Percentiles rank a stretch among this genome's conserved stretches.
Evolutionary conservation across 257 asterid species (phyloP).

Genomic region (Solanum bukasovii): DNA sequence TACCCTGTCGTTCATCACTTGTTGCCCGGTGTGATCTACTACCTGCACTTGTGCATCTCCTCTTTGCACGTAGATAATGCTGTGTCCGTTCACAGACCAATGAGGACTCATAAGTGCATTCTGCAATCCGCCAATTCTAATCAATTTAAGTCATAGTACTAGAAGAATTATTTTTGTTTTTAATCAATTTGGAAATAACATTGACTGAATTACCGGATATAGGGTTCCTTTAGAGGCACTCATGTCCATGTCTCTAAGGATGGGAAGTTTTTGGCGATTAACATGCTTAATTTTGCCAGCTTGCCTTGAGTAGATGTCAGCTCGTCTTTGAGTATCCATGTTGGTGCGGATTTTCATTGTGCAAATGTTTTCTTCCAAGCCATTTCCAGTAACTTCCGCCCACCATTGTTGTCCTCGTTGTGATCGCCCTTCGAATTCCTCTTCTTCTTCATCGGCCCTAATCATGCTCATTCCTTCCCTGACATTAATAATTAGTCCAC

Average conservation of each 20-base stretch:
- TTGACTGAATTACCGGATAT: conserved; percentile 27
- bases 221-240: conserved; percentile 58
- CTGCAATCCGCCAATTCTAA: conserved; percentile 8
- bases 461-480: conserved; percentile 28
- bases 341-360: conserved; percentile 34
- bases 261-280: conserved; percentile 47
- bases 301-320: conserved; percentile 48
- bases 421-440: neutral
- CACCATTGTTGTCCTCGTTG: neutral
- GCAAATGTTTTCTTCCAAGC: conserved; percentile 46
- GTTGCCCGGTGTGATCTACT: conserved; percentile 34
- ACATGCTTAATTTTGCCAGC: conserved; percentile 54
- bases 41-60: conserved; percentile 55
- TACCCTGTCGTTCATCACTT: conserved; percentile 52
- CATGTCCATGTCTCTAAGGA: conserved; percentile 52
- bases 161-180: neutral
- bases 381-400: conserved; percentile 9
- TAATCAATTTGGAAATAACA: neutral
- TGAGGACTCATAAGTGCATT: conserved; percentile 43
- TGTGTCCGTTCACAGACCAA: conserved; percentile 50
- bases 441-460: conserved; percentile 31
- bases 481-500: conserved; percentile 47
- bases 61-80: conserved; percentile 38
- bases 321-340: conserved; percentile 24
- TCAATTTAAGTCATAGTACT: neutral